Evolutionary conservation across 1,139 yeast species (phyloP), one percentile per base, ranked within the genome.

Genomic region (Scheffersomyces segobiensis): DNA sequence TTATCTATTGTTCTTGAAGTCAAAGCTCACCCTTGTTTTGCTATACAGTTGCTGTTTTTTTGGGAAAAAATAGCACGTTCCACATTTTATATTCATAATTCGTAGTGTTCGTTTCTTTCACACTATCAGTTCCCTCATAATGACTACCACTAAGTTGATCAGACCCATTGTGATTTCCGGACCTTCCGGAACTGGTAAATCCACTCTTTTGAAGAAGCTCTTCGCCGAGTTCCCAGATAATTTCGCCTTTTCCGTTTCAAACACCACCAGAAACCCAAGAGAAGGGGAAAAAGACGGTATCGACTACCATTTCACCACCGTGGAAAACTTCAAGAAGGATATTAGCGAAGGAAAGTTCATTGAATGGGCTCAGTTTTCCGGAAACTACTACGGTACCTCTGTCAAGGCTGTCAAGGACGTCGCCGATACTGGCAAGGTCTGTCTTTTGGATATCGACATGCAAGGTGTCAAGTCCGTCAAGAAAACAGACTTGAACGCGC

Each of bases 331-430:
- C 84, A 83, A 91, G 76, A 72, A 81, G 65, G 82, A 91, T 74
- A 91, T 95, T 64, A 88, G 81, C 14, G 86, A 86, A 51, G 79
- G 85, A 55, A 90, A 88, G 63, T 96, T 95, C 77, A 88, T 95
- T 67, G 99, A 95, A 77, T 92, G 97, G 96, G 99, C 99, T 12
- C 96, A 92, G 76, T 95, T 95, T 72, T 91, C 97, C 10, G 98
- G 98, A 54, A 95, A 96, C 82, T 93, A 89, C 81, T 95, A 95
- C 75, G 99, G 99, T 61, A 95, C 99, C 58, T 82, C 97, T 53
- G 81, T 91, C 66, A 88, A 87, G 69, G 88, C 97, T 42, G 98
- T 95, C 58, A 84, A 89, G 68, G 89, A 88, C 62, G 95, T 91
- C 55, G 76, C 88, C 53, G 80, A 81, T 62, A 79, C 78, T 59